Evolutionary conservation across 1,284 basidiomycete genomes (phyloP).

Genomic region (Cystobasidium sp.): DNA sequence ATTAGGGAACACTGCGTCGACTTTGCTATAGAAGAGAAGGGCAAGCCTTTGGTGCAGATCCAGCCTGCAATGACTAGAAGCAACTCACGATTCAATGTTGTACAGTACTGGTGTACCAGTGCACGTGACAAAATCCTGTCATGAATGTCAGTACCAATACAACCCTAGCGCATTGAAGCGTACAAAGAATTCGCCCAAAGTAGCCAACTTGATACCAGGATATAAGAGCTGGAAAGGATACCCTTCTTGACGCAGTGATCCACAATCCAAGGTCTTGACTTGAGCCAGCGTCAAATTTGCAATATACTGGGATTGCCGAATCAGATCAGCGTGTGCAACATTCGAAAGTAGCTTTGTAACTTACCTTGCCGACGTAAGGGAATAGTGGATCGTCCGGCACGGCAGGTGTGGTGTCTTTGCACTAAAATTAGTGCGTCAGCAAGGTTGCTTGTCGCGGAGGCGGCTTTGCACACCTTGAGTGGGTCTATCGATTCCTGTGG

Average conservation of each 20-base stretch:
- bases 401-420: conserved; percentile 43
- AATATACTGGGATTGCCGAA: conserved; percentile 59
- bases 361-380: conserved; percentile 66
- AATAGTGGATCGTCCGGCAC: conserved; percentile 26
- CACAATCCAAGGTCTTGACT: conserved; percentile 53
- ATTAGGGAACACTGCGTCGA: conserved; percentile 66
- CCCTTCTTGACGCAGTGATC: conserved; percentile 66
- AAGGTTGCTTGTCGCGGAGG: neutral
- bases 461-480: conserved; percentile 5
- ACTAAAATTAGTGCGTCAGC: conserved; percentile 5
- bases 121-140: conserved; percentile 66
- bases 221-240: conserved; percentile 66
- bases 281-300: conserved; percentile 72
- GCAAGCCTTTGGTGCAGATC: neutral
- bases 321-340: neutral
- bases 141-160: too few relatives aligned
- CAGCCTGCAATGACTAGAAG: neutral
- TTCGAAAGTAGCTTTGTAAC: neutral
- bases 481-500: conserved; percentile 33
- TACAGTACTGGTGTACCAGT: conserved; percentile 66
- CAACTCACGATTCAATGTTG: conserved; percentile 67
- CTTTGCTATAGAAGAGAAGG: conserved; percentile 63
- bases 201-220: conserved; percentile 71
- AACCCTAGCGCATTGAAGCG: neutral
- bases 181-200: conserved; percentile 72